Evolutionary conservation across 2,329 filamentous ascomycete genomes (phyloP), one percentile per base, ranked within the genome.

Genomic region (Rhytidhysteron rufulum): DNA sequence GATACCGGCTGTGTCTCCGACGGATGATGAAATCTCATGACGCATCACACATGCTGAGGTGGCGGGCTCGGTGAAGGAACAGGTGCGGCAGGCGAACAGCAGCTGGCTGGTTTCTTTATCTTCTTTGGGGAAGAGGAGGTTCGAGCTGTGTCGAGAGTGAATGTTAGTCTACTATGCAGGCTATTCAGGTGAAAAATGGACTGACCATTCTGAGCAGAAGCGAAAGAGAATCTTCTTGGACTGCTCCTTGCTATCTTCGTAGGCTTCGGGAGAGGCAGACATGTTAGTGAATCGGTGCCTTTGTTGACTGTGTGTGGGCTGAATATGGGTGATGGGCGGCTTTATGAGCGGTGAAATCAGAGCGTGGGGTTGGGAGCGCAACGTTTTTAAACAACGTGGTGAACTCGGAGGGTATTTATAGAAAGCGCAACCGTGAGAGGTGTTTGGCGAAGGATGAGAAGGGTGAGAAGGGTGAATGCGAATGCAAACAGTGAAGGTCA

Each of bases 111-210:
- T 82, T 46, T 83, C 76, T 48, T 85, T 82, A 69, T 98, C 89
- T 74, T 98, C 94, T 70, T 94, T 93, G 37, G 93, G 93, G 63
- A 97, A 97, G 40, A 98, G 77, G 79, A 98, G 86, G 76, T 98
- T 98, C 57, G 90, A 95, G 73, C 83, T 86, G 54, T 18, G 13
- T 5, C 5, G 27, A 31, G 20, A 25, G n/a, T n/a, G n/a, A 20
- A 39, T 19, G 29, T 8, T 15, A 19, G 50, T 41, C 50, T 40
- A 47, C 30, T 33, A 22, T 32, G 37, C 24, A 35, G 16, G 31
- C 24, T 40, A 31, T 37, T 21, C 20, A 24, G 18, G 34, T 32
- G 19, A 22, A 16, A 20, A 37, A 13, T 27, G 16, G 19, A 53
- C 71, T 56, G 68, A 85, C 83, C 93, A 98, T 77, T 98, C 93